Evolutionary conservation across 106 monocot species (phyloP).

Genomic region (Iris macrosiphon): DNA sequence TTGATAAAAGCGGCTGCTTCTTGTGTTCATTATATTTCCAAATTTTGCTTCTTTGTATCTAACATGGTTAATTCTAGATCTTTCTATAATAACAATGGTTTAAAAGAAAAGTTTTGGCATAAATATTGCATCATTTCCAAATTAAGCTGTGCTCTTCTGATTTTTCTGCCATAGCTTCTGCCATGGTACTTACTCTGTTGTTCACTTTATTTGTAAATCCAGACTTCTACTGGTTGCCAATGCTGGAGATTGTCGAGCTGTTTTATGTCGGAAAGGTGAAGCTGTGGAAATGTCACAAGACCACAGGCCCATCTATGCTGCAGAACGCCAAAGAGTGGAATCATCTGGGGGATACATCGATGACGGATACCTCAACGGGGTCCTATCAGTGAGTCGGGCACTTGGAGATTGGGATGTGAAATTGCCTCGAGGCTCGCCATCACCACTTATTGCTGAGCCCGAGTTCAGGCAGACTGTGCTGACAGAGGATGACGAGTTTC

Average conservation of each 20-base stretch:
- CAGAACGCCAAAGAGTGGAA: conserved; percentile 31
- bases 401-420: conserved; percentile 57
- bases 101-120: too few relatives aligned
- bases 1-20: too few relatives aligned
- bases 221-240: conserved; percentile 46
- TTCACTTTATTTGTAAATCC: not conserved
- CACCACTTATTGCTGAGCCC: conserved; percentile 41
- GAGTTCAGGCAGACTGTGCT: conserved; percentile 23
- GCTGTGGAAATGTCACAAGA: conserved; percentile 48
- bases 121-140: too few relatives aligned
- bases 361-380: conserved; percentile 50
- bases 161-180: not conserved
- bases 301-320: conserved; percentile 25
- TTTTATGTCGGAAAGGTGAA: conserved; percentile 34
- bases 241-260: conserved; percentile 51
- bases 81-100: too few relatives aligned
- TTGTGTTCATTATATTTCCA: too few relatives aligned
- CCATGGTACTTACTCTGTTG: not conserved
- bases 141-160: too few relatives aligned
- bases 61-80: too few relatives aligned
- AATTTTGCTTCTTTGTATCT: too few relatives aligned
- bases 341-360: conserved; percentile 33
- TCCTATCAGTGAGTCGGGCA: conserved; percentile 42
- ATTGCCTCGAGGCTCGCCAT: conserved; percentile 20
- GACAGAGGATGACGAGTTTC: conserved; percentile 49